Evolutionary conservation across 495 filamentous ascomycete species (phyloP).

Genomic region (Neurospora sublineolata): DNA sequence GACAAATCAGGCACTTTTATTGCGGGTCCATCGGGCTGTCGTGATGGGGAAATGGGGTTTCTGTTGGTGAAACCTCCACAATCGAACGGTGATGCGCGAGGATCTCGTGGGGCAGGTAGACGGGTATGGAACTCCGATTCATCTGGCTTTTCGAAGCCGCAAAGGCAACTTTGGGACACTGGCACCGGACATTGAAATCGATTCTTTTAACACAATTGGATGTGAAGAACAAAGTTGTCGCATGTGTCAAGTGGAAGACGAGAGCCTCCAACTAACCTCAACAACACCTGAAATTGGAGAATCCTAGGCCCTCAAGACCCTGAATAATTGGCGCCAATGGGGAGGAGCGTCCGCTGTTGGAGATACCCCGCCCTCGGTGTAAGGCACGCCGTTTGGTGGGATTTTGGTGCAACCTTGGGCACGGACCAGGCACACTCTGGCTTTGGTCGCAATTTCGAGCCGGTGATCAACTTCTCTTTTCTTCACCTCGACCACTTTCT

Average conservation of each 20-base stretch:
- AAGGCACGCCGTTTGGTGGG: neutral
- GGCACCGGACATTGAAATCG: too few relatives aligned
- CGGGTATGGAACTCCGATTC: neutral
- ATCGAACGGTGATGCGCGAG: neutral
- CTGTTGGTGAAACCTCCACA: neutral
- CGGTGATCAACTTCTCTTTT: neutral
- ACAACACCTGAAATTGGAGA: neutral
- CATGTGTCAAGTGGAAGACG: too few relatives aligned
- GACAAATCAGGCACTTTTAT: neutral
- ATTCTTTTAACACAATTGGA: too few relatives aligned
- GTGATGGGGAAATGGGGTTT: neutral
- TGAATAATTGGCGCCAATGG: neutral
- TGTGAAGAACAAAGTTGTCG: too few relatives aligned
- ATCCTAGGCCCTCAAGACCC: neutral
- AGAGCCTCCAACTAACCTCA: neutral
- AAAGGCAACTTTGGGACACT: neutral
- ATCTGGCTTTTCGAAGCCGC: neutral
- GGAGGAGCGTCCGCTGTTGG: neutral
- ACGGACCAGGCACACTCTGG: neutral
- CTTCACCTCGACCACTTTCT: neutral
- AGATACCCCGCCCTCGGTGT: neutral
- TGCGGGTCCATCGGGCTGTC: neutral
- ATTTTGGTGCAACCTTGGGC: neutral
- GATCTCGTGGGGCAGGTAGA: neutral
- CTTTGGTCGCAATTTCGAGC: neutral